phyloP scores from a whole-genome alignment of 176 grass and related monocot species.

The Musa acuminata region DNA sequence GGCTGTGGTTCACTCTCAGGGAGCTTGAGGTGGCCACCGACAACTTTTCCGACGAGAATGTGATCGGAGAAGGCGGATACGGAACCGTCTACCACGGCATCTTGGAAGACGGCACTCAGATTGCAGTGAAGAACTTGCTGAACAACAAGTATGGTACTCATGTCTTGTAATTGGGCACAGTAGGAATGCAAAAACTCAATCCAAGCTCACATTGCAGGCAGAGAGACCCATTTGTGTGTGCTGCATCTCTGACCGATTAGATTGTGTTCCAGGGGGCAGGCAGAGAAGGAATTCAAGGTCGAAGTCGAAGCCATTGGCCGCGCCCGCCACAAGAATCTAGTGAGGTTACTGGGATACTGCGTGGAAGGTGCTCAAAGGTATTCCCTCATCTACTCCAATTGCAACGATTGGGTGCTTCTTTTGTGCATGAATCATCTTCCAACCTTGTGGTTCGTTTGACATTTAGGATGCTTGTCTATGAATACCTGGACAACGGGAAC shows the following conservation, averaged over 20 bases:
- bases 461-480: constrained; percentile 91
- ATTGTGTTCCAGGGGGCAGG: constrained; percentile 66
- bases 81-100: constrained; percentile 90
- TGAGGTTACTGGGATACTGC: constrained; percentile 82
- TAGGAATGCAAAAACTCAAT: neutral
- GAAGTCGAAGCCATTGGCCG: constrained; percentile 96
- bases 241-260: constrained; percentile 1
- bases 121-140: constrained; percentile 86
- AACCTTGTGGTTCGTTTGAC: constrained; percentile 14
- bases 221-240: too few species aligned
- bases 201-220: too few species aligned
- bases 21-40: constrained; percentile 81
- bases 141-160: constrained; percentile 57
- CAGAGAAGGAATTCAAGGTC: constrained; percentile 96
- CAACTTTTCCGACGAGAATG: constrained; percentile 76
- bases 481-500: constrained; percentile 88
- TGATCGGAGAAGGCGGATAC: constrained; percentile 91
- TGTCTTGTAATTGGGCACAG: neutral
- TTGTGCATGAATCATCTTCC: neutral
- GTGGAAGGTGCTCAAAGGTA: constrained; percentile 96
- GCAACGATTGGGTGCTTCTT: neutral
- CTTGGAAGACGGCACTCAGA: constrained; percentile 62
- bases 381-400: neutral
- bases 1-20: constrained; percentile 92
- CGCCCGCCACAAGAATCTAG: constrained; percentile 94